These are phyloP conservation scores for Physcomitrellopsis africana DNA, from an alignment of 225 moss, liverwort and hornwort species.

Conservation along the genomic window DNA sequence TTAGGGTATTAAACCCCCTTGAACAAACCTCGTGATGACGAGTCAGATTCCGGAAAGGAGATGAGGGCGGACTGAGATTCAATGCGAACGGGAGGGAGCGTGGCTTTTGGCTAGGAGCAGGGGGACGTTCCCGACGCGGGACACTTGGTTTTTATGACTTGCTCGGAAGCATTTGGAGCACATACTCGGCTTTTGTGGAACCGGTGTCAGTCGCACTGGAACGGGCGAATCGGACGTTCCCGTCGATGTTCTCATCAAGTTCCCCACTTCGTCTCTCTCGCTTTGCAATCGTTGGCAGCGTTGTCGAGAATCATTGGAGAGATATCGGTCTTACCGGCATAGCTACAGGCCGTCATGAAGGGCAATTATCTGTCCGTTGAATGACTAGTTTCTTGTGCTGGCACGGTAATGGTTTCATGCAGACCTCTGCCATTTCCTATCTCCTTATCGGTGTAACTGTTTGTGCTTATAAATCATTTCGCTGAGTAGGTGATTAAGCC, in stretches of 20 bases:
- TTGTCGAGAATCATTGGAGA: constrained; percentile 13
- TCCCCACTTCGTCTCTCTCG: constrained; percentile 34
- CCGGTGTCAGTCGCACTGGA: too few relatives aligned
- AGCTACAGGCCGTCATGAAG: constrained; percentile 12
- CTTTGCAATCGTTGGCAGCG: constrained; percentile 10
- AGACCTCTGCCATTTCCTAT: not conserved
- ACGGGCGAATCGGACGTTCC: not conserved
- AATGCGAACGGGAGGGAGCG: too few relatives aligned
- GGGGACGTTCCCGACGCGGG: not conserved
- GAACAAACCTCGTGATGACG: too few relatives aligned
- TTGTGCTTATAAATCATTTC: too few relatives aligned
- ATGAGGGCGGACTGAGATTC: too few relatives aligned
- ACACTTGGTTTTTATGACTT: not conserved
- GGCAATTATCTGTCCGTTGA: constrained; percentile 24
- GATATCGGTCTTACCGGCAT: constrained; percentile 24
- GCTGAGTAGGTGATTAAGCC: too few relatives aligned
- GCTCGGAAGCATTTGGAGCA: not conserved
- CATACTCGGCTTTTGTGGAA: too few relatives aligned
- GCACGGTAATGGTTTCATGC: not conserved
- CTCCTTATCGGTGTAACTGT: not conserved
- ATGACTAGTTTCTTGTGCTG: too few relatives aligned
- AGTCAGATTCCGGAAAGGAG: not conserved
- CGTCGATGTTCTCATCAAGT: not conserved
- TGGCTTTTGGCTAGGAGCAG: too few relatives aligned
- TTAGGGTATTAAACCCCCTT: too few relatives aligned